phyloP scores from a whole-genome alignment of 78 protist genomes.

The Goniomonas avonlea region DNA sequence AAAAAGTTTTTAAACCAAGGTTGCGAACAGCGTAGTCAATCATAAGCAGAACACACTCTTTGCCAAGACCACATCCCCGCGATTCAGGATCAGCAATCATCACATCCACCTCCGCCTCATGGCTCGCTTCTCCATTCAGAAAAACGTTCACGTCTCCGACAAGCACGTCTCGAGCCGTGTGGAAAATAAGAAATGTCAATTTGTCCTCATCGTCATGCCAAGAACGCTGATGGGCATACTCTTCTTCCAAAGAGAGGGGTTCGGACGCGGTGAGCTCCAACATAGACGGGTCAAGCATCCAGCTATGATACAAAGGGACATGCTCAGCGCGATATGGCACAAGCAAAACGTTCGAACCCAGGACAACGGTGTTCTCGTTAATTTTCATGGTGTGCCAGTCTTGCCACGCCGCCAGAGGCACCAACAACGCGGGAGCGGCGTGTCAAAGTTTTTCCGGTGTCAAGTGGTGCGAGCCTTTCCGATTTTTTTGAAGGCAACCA shows the following conservation, averaged over 20 bases:
- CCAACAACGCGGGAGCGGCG: too few species aligned
- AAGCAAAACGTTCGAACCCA: slow-evolving; percentile 35
- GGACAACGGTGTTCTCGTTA: not conserved
- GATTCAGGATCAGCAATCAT: slow-evolving; percentile 64
- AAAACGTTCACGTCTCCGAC: slow-evolving; percentile 81
- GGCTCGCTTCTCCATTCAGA: slow-evolving; percentile 44
- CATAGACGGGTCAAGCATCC: slow-evolving; percentile 70
- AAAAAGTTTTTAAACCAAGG: too few species aligned
- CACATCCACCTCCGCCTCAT: slow-evolving; percentile 53
- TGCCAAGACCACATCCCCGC: slow-evolving; percentile 58
- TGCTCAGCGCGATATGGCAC: slow-evolving; percentile 72
- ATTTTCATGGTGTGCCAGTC: too few species aligned
- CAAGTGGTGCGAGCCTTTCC: too few species aligned
- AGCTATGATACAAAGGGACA: slow-evolving; percentile 68
- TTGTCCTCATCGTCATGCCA: slow-evolving; percentile 68
- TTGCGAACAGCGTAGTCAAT: slow-evolving; percentile 45
- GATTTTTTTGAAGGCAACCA: too few species aligned
- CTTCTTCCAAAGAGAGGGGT: slow-evolving; percentile 68
- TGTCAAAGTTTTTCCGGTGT: too few species aligned
- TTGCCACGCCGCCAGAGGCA: too few species aligned
- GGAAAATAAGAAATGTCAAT: slow-evolving; percentile 38
- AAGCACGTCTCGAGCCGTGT: not conserved
- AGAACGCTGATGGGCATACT: slow-evolving; percentile 68
- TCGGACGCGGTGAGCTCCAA: slow-evolving; percentile 48
- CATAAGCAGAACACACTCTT: slow-evolving; percentile 45